These are phyloP conservation scores for Pyrenochaeta sp. DNA, from an alignment of 2,329 filamentous ascomycete genomes.

Conservation along the genomic window DNA sequence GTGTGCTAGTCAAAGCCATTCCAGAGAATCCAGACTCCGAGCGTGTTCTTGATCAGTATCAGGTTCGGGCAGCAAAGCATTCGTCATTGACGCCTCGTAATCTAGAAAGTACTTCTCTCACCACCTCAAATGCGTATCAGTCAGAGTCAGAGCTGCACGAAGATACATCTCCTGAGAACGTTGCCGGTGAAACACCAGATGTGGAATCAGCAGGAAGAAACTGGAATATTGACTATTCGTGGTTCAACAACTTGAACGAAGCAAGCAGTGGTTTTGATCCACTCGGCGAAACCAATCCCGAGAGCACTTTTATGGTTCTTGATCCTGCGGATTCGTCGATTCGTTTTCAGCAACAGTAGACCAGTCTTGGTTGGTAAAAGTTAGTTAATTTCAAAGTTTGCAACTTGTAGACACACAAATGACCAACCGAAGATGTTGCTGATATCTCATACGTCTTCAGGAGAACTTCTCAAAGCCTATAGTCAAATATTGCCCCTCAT, in stretches of 20 bases:
- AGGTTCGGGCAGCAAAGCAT: background rate
- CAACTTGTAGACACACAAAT: too few species aligned
- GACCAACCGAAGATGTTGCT: too few species aligned
- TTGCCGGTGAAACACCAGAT: slow-evolving; percentile 10
- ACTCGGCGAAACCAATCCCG: too few species aligned
- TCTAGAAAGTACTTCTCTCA: slow-evolving; percentile 1
- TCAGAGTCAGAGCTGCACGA: slow-evolving; percentile 13
- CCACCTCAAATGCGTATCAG: slow-evolving; percentile 4
- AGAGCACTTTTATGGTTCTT: too few species aligned
- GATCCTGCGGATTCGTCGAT: too few species aligned
- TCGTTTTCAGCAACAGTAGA: too few species aligned
- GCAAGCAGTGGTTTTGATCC: background rate
- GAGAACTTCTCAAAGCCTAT: too few species aligned
- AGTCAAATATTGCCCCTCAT: too few species aligned
- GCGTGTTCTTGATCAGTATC: slow-evolving; percentile 5
- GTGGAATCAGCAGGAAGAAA: background rate
- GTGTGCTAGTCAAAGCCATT: slow-evolving; percentile 24
- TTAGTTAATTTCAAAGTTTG: too few species aligned
- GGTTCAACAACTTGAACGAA: slow-evolving; percentile 7
- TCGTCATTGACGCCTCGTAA: background rate
- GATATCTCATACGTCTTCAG: too few species aligned
- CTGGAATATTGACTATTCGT: slow-evolving; percentile 9
- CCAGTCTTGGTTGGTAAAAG: too few species aligned
- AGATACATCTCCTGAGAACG: slow-evolving; percentile 10
- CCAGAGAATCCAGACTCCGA: slow-evolving; percentile 8